Percentiles rank a stretch among this genome's conserved stretches.
Evolutionary conservation across 208 protist species (phyloP).

Genomic region (Crithidia fasciculata): DNA sequence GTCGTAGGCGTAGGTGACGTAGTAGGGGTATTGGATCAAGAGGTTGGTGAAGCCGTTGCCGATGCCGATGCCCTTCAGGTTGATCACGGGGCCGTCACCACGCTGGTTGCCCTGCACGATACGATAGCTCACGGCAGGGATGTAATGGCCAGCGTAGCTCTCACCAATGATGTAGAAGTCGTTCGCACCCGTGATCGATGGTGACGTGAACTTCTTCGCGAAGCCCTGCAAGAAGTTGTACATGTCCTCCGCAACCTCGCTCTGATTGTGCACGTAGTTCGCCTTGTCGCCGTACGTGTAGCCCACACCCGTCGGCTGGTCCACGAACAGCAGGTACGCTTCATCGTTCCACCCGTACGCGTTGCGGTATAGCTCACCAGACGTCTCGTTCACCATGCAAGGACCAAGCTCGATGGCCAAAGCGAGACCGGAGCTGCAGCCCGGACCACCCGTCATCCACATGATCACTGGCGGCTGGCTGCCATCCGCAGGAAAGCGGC

Average conservation of each 20-base stretch:
- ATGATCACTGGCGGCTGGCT: conserved; percentile 66
- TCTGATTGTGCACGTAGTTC: conserved; percentile 70
- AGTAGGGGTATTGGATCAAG: conserved; percentile 69
- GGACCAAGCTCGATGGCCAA: conserved; percentile 85
- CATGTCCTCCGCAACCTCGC: conserved; percentile 84
- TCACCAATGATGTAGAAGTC: conserved; percentile 84
- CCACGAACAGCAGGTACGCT: conserved; percentile 86
- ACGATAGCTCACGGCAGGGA: conserved; percentile 49
- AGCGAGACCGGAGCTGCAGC: conserved; percentile 81
- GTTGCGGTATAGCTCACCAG: conserved; percentile 56
- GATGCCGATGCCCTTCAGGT: conserved; percentile 66
- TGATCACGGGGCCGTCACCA: conserved; percentile 36
- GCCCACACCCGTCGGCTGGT: conserved; percentile 88
- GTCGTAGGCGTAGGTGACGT: conserved; percentile 64
- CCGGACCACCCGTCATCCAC: conserved; percentile 93
- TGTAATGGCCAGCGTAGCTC: conserved; percentile 85
- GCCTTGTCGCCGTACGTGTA: conserved; percentile 67
- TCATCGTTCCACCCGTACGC: conserved; percentile 79
- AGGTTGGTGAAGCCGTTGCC: conserved; percentile 91
- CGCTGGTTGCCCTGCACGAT: conserved; percentile 42
- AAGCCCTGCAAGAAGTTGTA: conserved; percentile 80
- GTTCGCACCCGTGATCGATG: conserved; percentile 34
- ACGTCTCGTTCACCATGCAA: conserved; percentile 61
- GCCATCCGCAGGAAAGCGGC: conserved; percentile 31
- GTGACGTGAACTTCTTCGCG: conserved; percentile 40